A percentile compares a stretch with the other conserved stretches of the same genome.
Conservation (phyloP, 768 basidiomycete genomes). For the Rhodocollybia butyracea region DNA sequence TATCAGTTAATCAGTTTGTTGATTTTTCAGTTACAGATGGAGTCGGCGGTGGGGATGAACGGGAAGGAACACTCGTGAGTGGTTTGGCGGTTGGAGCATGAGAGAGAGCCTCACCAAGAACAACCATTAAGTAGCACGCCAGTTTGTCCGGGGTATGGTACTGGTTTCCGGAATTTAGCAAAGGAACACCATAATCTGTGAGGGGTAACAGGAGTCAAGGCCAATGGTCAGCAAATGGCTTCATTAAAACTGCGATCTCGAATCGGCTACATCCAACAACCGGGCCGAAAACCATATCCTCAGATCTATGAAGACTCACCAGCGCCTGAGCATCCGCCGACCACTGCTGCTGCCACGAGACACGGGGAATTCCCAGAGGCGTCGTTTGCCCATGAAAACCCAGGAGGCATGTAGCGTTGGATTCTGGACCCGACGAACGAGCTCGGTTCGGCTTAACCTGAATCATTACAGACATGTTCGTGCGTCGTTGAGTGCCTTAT, state of each 20-base stretch:
- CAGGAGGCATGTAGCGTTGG: conserved; percentile 24
- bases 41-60: no score
- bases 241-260: background rate
- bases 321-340: conserved; percentile 31
- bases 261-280: no score
- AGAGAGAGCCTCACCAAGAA: conserved; percentile 32
- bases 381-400: conserved; percentile 36
- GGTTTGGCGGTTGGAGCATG: background rate
- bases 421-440: conserved; percentile 12
- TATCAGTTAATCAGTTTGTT: background rate
- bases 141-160: conserved; percentile 24
- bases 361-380: conserved; percentile 30
- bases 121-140: conserved; percentile 25
- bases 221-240: background rate
- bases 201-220: background rate
- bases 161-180: conserved; percentile 9
- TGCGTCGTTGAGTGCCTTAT: no score
- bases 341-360: conserved; percentile 28
- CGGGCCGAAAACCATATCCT: background rate
- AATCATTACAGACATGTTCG: no score
- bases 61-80: background rate
- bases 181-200: conserved; percentile 27
- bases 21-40: no score
- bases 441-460: no score
- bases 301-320: conserved; percentile 37